Conservation (phyloP, 495 filamentous ascomycete species). For the Neurospora africana region DNA sequence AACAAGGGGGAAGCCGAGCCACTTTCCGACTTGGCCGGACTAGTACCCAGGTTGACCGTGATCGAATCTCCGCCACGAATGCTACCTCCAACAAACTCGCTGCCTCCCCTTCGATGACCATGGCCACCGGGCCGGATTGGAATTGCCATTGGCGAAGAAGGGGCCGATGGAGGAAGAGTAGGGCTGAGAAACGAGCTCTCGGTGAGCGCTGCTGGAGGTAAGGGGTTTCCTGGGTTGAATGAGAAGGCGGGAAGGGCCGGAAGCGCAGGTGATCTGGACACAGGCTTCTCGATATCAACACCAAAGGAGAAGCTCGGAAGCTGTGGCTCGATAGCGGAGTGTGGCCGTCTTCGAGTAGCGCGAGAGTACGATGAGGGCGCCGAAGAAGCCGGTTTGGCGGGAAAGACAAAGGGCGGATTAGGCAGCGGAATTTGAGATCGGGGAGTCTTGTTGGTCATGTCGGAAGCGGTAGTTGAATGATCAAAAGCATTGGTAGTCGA, state of each 20-base stretch:
- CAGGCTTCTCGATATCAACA: constrained; percentile 10
- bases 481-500: constrained; percentile 18
- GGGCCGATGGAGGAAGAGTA: constrained; percentile 25
- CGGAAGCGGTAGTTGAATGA: constrained; percentile 1
- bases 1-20: constrained; percentile 39
- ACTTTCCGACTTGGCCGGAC: constrained; percentile 53
- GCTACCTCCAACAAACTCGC: constrained; percentile 71
- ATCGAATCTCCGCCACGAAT: constrained; percentile 46
- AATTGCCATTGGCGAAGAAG: constrained; percentile 31
- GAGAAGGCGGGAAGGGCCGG: constrained; percentile 53
- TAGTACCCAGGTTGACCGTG: constrained; percentile 44
- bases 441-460: constrained; percentile 12
- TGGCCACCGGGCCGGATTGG: constrained; percentile 38
- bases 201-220: constrained; percentile 12
- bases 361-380: constrained; percentile 37
- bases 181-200: constrained; percentile 31
- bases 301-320: constrained; percentile 8
- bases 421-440: constrained; percentile 63
- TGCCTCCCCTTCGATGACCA: constrained; percentile 59
- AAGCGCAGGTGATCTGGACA: constrained; percentile 35
- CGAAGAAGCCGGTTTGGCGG: constrained; percentile 19
- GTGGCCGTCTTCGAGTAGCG: constrained; percentile 34
- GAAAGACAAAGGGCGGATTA: constrained; percentile 32
- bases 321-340: constrained; percentile 34
- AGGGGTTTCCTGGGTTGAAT: constrained; percentile 47